Base-by-base conservation (phyloP, 2,329 filamentous ascomycete species). In the Neonectria magnoliae region DNA sequence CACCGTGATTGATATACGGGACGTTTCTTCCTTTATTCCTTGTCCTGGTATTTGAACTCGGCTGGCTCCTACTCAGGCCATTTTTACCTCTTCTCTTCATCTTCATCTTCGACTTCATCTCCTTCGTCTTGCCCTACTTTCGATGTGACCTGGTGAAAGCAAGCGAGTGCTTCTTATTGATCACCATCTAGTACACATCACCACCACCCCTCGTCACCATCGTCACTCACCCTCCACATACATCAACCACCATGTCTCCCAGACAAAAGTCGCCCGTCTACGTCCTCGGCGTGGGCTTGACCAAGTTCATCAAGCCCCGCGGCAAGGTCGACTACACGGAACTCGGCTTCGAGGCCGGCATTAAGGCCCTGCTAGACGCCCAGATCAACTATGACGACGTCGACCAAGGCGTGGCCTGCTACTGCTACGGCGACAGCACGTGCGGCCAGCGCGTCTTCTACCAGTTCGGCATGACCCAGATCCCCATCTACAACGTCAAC, bases 371-470 rank as follows among this genome's bases (percentile, higher is more conserved):
- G 85, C 84, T 91, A 18, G 90, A 92, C 78, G 93, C 93, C 2
- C 91, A 97, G 68, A 93, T 98, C 85, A 97, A 89, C 82, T 98
- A 98, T 83, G 95, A 98, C 79, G 94, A 98, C 67, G 94, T 98
- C 61, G 94, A 98, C 68, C 92, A 97, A 78, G 95, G 93, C 67
- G 87, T 98, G 11, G 96, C 94, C n/a, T 98, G 95, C 86, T 98
- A 97, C 85, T 97, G 94, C 86, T 98, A 97, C 79, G 95, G 95
- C 76, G 95, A 98, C 83, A 94, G 90, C 68, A 97, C 95, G 60
- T 96, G 92, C 81, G 95, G 95, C 52, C 95, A 98, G 84, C 91
- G 95, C 70, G 94, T 98, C 76, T 98, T 98, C 82, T 98, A 98
- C 83, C 95, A 98, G 82, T 98, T 98, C 80, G 96, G 95, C 83